These are phyloP conservation scores for Salix suchowensis DNA, from an alignment of 345 rosid species.

Conservation along the genomic window DNA sequence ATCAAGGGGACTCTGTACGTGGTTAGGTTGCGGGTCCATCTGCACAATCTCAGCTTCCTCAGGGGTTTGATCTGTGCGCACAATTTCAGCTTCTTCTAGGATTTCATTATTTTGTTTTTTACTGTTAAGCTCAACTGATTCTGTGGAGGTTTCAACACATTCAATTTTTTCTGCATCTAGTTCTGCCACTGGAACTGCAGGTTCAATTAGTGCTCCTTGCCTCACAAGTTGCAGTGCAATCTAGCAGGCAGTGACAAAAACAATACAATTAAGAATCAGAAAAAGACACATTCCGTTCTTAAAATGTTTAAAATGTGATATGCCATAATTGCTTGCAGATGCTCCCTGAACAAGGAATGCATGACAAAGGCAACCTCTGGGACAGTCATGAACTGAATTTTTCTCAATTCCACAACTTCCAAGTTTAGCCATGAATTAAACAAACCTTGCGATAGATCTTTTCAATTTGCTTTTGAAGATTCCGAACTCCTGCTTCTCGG, in stretches of 20 bases:
- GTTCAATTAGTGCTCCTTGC: constrained; percentile 44
- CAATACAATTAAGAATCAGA: background rate
- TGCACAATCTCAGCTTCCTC: constrained; percentile 16
- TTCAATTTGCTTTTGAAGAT: constrained; percentile 98
- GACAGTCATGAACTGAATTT: background rate
- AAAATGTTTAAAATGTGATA: background rate
- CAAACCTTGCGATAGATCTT: constrained; percentile 97
- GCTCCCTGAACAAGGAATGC: background rate
- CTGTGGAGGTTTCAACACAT: constrained; percentile 20
- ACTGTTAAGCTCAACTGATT: constrained; percentile 27
- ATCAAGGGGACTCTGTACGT: constrained; percentile 10
- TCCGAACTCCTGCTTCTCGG: constrained; percentile 98
- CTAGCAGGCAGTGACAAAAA: constrained; percentile 34
- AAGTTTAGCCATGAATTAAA: background rate
- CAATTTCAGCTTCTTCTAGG: constrained; percentile 16
- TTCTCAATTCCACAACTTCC: background rate
- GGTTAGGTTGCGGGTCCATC: constrained; percentile 10
- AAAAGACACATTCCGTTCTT: background rate
- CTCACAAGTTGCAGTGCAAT: constrained; percentile 94
- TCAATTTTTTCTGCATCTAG: constrained; percentile 22
- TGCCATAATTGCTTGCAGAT: background rate
- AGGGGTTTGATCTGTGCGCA: constrained; percentile 15
- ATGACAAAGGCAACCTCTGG: background rate
- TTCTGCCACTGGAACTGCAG: constrained; percentile 31
- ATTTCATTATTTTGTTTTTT: constrained; percentile 17